Evolutionary conservation across 2,329 filamentous ascomycete species (phyloP).

Genomic region (Colletotrichum camelliae): DNA sequence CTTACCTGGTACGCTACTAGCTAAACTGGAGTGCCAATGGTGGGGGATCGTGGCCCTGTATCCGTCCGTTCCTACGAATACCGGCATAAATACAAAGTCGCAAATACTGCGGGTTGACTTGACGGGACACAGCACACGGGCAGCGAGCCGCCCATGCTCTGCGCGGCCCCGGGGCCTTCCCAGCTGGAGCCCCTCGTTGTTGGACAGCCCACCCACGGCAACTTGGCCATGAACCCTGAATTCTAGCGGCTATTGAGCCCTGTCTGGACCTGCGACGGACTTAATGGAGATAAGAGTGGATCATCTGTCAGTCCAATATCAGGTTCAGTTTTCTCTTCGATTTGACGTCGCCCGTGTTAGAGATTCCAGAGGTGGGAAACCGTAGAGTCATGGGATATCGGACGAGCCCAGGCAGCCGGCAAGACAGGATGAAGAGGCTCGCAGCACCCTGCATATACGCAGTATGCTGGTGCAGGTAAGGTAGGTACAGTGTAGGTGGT

Average conservation of each 20-base stretch:
- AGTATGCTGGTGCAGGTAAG: too few species aligned
- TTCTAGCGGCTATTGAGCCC: background rate
- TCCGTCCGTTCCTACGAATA: background rate
- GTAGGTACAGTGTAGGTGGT: background rate
- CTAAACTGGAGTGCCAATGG: too few species aligned
- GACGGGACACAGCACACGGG: background rate
- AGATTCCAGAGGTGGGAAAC: background rate
- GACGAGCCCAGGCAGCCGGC: background rate
- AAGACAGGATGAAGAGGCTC: background rate
- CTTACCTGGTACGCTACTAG: background rate
- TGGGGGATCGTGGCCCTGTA: background rate
- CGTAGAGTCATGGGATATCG: background rate
- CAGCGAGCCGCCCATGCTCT: background rate
- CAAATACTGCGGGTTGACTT: background rate
- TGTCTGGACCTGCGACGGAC: slow-evolving; percentile 12
- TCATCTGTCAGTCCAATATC: background rate
- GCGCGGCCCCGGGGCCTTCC: background rate
- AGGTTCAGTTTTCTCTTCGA: background rate
- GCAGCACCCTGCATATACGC: background rate
- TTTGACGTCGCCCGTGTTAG: background rate
- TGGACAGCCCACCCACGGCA: background rate
- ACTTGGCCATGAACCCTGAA: slow-evolving; percentile 6
- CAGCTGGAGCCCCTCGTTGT: background rate
- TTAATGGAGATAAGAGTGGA: slow-evolving; percentile 13
- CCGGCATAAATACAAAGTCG: background rate